A percentile compares a stretch with the other conserved stretches of the same genome.
phyloP scores from a whole-genome alignment of 2,329 filamentous ascomycete species.

The Elsinoe fawcettii region DNA sequence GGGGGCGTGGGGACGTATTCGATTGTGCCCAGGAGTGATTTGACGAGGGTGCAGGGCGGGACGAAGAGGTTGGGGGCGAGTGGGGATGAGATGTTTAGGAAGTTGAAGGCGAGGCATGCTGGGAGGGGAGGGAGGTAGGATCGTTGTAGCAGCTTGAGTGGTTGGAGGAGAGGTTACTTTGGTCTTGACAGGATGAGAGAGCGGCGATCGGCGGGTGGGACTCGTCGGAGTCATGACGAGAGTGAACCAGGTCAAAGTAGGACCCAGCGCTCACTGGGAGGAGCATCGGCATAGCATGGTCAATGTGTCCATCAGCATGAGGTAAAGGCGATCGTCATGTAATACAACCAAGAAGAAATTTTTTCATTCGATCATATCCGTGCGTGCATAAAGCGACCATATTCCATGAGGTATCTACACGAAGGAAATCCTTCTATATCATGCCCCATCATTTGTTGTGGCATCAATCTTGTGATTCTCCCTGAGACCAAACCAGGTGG shows the following conservation, averaged over 20 bases:
- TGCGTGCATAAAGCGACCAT: neutral
- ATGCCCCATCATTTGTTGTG: neutral
- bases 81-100: slow-evolving; percentile 31
- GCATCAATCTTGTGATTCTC: neutral
- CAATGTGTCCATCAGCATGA: neutral
- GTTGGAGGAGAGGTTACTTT: neutral
- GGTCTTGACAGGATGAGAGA: too few relatives aligned
- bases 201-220: too few relatives aligned
- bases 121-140: slow-evolving; percentile 11
- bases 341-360: neutral
- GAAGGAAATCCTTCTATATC: slow-evolving; percentile 7
- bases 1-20: slow-evolving; percentile 54
- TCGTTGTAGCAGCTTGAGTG: neutral
- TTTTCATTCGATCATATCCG: slow-evolving; percentile 1
- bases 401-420: neutral
- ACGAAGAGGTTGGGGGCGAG: slow-evolving; percentile 23
- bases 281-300: neutral
- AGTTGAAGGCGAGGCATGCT: slow-evolving; percentile 17
- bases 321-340: neutral
- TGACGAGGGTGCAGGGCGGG: slow-evolving; percentile 26
- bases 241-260: too few relatives aligned
- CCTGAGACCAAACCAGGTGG: neutral
- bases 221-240: too few relatives aligned
- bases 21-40: slow-evolving; percentile 53
- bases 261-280: neutral